These are phyloP conservation scores for Corniculantispora saksenae DNA, from an alignment of 2,329 filamentous ascomycete genomes.

Conservation along the genomic window DNA sequence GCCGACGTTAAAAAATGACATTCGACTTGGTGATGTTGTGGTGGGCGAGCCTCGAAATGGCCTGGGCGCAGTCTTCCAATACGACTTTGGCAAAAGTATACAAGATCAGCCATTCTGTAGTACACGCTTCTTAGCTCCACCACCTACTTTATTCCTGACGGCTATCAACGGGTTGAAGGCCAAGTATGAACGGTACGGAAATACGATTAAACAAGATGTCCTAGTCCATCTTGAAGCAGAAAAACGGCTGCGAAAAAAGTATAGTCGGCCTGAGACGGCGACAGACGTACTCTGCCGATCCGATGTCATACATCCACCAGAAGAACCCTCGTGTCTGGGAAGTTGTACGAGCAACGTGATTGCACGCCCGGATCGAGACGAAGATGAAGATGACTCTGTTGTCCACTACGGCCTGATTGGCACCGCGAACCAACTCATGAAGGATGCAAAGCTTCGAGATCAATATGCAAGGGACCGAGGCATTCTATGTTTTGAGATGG, in stretches of 20 bases:
- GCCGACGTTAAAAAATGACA: background rate
- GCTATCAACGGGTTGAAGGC: constrained; percentile 5
- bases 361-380: too few relatives aligned
- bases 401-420: constrained; percentile 3
- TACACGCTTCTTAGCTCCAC: background rate
- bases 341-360: too few relatives aligned
- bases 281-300: too few relatives aligned
- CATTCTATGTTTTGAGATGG: constrained; percentile 29
- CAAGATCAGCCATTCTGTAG: background rate
- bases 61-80: constrained; percentile 15
- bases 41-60: background rate
- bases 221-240: too few relatives aligned
- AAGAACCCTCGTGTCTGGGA: too few relatives aligned
- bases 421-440: constrained; percentile 1
- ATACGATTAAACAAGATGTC: too few relatives aligned
- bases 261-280: too few relatives aligned
- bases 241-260: too few relatives aligned
- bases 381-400: too few relatives aligned
- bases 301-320: too few relatives aligned
- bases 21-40: constrained; percentile 4
- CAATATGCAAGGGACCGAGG: background rate
- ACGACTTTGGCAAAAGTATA: constrained; percentile 13
- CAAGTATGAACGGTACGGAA: too few relatives aligned
- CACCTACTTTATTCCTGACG: background rate
- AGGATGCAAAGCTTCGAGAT: background rate